Evolutionary conservation across 306 rosid genomes (phyloP).

Genomic region (Herpetospermum pedunculosum): DNA sequence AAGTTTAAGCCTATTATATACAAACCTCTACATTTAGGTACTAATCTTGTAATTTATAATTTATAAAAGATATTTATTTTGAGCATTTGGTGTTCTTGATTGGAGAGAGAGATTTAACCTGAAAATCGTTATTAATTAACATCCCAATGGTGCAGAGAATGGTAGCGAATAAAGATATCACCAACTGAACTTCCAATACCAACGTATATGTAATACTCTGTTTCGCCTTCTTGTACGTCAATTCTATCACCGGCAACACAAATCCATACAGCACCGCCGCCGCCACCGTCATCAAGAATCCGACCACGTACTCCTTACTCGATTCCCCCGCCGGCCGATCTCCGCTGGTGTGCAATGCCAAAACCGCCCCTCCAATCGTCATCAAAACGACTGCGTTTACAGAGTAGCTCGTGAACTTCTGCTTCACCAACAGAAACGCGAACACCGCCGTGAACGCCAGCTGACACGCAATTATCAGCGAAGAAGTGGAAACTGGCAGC

Average conservation of each 20-base stretch:
- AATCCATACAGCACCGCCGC: slow-evolving; percentile 70
- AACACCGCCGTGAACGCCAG: slow-evolving; percentile 57
- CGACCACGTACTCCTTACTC: slow-evolving; percentile 27
- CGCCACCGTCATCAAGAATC: slow-evolving; percentile 55
- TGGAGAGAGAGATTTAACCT: too few species aligned
- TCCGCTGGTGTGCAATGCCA: slow-evolving; percentile 44
- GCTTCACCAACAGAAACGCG: slow-evolving; percentile 38
- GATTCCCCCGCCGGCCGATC: slow-evolving; percentile 71
- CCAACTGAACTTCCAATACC: slow-evolving; percentile 84
- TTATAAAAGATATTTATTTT: too few species aligned
- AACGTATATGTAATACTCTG: slow-evolving; percentile 46
- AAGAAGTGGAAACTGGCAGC: slow-evolving; percentile 49
- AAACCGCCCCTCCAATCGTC: slow-evolving; percentile 46
- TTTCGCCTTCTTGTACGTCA: slow-evolving; percentile 42
- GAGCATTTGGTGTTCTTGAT: too few species aligned
- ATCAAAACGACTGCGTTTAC: slow-evolving; percentile 49
- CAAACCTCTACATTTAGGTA: too few species aligned
- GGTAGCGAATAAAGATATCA: slow-evolving; percentile 53
- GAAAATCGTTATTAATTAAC: slow-evolving; percentile 63
- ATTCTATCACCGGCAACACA: slow-evolving; percentile 59
- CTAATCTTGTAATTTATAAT: too few species aligned
- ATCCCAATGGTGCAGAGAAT: slow-evolving; percentile 57
- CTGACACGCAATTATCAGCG: slow-evolving; percentile 45
- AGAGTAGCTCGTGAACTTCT: slow-evolving; percentile 47
- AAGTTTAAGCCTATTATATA: too few species aligned